phyloP scores from a whole-genome alignment of 108 stramenopile species.

The Mediolabrus comicus region DNA sequence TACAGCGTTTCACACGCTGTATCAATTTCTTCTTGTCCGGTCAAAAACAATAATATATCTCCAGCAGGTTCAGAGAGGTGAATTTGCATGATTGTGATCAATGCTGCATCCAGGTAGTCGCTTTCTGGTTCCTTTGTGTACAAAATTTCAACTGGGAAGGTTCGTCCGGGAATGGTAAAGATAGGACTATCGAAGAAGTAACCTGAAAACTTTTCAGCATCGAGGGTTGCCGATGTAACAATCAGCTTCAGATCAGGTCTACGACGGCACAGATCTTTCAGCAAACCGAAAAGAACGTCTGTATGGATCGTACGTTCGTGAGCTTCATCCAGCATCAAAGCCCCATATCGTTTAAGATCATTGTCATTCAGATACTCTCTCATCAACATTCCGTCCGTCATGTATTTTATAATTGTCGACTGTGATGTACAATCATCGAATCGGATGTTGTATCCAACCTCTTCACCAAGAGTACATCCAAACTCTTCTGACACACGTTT shows the following conservation, averaged over 20 bases:
- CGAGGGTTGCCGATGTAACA: constrained; percentile 95
- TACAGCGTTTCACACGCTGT: constrained; percentile 96
- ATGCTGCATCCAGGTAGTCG: constrained; percentile 95
- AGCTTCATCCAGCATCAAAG: constrained; percentile 95
- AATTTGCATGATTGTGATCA: constrained; percentile 98
- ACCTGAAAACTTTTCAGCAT: constrained; percentile 96
- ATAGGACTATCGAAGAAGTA: constrained; percentile 97
- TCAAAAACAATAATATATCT: constrained; percentile 94
- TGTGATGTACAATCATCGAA: constrained; percentile 97
- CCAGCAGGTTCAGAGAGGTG: constrained; percentile 97
- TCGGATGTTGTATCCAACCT: constrained; percentile 98
- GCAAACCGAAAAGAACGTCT: constrained; percentile 96
- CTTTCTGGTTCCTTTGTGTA: constrained; percentile 97
- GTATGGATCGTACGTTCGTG: constrained; percentile 99
- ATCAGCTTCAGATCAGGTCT: constrained; percentile 93
- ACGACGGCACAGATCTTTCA: constrained; percentile 90
- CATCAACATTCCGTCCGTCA: constrained; percentile 99
- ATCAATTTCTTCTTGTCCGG: constrained; percentile 99
- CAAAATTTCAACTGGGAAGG: constrained; percentile 96
- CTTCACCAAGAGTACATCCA: constrained; percentile 91
- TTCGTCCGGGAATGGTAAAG: constrained; percentile 97
- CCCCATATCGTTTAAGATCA: constrained; percentile 84
- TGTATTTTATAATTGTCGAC: constrained; percentile 96
- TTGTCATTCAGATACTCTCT: constrained; percentile 93
- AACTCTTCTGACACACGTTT: constrained; percentile 99